A percentile compares a stretch with the other conserved stretches of the same genome.
Evolutionary conservation across 2,329 filamentous ascomycete genomes (phyloP).

Genomic region (Dactylellina haptotyla): DNA sequence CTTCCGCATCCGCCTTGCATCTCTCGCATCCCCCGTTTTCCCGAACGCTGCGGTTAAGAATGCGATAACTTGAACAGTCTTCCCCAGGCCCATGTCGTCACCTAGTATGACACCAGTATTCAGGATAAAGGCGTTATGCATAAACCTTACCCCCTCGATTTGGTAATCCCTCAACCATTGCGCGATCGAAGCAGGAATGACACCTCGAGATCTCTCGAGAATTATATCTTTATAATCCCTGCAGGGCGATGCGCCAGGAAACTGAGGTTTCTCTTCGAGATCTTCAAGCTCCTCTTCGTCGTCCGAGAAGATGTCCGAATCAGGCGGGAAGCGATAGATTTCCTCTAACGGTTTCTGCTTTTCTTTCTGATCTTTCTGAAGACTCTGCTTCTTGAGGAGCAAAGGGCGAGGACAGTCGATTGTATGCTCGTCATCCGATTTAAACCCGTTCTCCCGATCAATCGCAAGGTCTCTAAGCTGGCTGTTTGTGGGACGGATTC

Average conservation of each 20-base stretch:
- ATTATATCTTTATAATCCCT: slow-evolving; percentile 78
- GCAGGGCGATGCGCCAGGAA: slow-evolving; percentile 78
- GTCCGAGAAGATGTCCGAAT: slow-evolving; percentile 62
- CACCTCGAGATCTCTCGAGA: slow-evolving; percentile 77
- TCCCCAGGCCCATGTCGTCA: slow-evolving; percentile 97
- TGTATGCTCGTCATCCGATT: slow-evolving; percentile 58
- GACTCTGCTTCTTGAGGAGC: slow-evolving; percentile 35
- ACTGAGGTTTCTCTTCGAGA: slow-evolving; percentile 67
- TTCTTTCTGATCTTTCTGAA: slow-evolving; percentile 45
- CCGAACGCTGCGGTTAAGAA: slow-evolving; percentile 93
- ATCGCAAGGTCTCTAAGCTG: slow-evolving; percentile 56
- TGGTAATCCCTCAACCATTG: slow-evolving; percentile 95
- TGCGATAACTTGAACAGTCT: slow-evolving; percentile 94
- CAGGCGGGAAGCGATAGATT: slow-evolving; percentile 57
- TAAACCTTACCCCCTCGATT: slow-evolving; percentile 81
- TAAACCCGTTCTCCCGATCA: slow-evolving; percentile 57
- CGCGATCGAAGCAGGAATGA: slow-evolving; percentile 88
- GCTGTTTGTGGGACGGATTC: slow-evolving; percentile 37
- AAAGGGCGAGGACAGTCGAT: slow-evolving; percentile 56
- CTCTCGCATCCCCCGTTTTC: slow-evolving; percentile 88
- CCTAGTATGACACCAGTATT: slow-evolving; percentile 90
- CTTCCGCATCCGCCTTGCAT: slow-evolving; percentile 86
- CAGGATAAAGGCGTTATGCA: slow-evolving; percentile 88
- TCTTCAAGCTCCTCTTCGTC: slow-evolving; percentile 64
- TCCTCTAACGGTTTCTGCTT: slow-evolving; percentile 50